Evolutionary conservation across 2,329 filamentous ascomycete genomes (phyloP), one percentile per base, ranked within the genome.

Genomic region (Parastagonospora avenae): DNA sequence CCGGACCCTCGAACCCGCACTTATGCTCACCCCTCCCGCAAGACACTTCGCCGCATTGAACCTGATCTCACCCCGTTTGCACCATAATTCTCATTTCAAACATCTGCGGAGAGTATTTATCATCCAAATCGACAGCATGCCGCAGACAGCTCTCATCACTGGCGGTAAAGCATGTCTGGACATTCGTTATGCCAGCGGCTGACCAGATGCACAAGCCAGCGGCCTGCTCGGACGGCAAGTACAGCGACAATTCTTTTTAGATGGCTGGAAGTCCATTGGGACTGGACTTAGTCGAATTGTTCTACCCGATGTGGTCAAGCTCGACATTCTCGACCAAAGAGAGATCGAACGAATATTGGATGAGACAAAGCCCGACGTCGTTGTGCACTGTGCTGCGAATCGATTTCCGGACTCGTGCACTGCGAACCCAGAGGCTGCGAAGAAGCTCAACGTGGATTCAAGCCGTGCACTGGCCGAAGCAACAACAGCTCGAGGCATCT

Each of bases 371-470:
- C 90, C 91, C 6, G 77, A 87, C 54, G 90, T 89, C 45, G 85
- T 96, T 38, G 83, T 96, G 31, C 91, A 96, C 72, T 93, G 91
- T 91, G 92, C 92, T 35, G 92, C 92, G 39, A 92, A 96, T 73
- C 86, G 91, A 55, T 95, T 88, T 66, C 92, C 92, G 2, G 92
- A 96, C 74, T 88, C 89, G 69, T 93, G 92, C 67, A 88, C 92
- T 63, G 82, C 84, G 58, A 85, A 96, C 70, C 92, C 91, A 2
- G 83, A 87, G 52, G 89, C 85, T 46, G 90, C 91, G 2, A 83
- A 82, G 53, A 82, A 81, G 14, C 79, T 95, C 63, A 96, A 96
- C 66, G 85, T 93, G 10, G 80, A 84, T 2, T 88, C 91, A 2
- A 89, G 90, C 40, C 77, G 79, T 41, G 75, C 76, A 8, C 82